These are phyloP conservation scores for Saccharomyces mikatae DNA, from an alignment of 805 yeast species.

Conservation along the genomic window DNA sequence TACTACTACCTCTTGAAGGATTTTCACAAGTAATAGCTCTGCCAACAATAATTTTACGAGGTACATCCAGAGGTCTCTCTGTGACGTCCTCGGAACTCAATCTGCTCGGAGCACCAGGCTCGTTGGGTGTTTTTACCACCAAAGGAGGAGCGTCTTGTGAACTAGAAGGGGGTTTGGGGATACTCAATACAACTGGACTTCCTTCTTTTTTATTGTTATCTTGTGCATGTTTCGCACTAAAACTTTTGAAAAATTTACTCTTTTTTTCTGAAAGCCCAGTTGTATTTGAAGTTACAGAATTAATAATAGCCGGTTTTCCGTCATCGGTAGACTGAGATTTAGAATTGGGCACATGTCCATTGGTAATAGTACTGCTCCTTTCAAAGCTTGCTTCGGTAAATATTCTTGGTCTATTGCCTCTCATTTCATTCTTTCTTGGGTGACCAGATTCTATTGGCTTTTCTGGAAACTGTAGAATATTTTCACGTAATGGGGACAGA, in stretches of 20 bases:
- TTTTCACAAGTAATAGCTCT: neutral
- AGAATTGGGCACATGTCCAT: slow-evolving; percentile 2
- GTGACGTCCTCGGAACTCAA: neutral
- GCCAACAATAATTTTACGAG: neutral
- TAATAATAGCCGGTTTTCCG: neutral
- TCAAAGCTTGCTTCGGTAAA: slow-evolving; percentile 21
- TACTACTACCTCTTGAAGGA: neutral
- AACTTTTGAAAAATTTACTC: neutral
- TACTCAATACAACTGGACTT: neutral
- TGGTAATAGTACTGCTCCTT: neutral
- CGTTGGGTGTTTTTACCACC: neutral
- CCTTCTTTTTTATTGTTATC: neutral
- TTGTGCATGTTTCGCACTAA: neutral
- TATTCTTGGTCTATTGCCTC: slow-evolving; percentile 32
- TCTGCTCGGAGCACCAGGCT: neutral
- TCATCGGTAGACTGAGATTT: neutral
- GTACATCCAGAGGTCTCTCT: neutral
- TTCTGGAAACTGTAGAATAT: slow-evolving; percentile 42
- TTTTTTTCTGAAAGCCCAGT: neutral
- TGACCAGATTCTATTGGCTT: slow-evolving; percentile 27
- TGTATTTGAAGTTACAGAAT: neutral
- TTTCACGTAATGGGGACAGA: slow-evolving; percentile 56
- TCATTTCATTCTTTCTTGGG: slow-evolving; percentile 34
- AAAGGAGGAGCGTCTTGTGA: neutral
- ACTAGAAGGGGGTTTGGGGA: neutral